Base-by-base conservation (phyloP, 2,329 filamentous ascomycete species). In the Fusarium oligoseptatum region DNA sequence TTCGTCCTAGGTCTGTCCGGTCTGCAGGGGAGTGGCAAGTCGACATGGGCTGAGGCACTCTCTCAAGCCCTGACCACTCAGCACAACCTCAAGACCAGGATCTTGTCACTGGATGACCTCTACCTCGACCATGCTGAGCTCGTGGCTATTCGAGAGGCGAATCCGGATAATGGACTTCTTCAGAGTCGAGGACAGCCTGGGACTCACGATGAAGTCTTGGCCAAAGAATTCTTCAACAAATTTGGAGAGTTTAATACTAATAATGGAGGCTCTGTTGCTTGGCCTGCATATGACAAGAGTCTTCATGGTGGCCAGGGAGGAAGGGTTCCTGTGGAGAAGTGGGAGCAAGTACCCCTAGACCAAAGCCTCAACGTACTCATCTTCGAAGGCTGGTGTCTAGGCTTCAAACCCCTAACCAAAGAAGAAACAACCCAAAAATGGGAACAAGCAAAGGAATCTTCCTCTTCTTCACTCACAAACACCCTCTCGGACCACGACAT, bases 311-410 rank as follows among this genome's bases (percentile, higher is more conserved):
- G 74, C 4, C 73, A 78, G 3, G 75, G 75, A 2, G 77, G 72
- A 2, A 73, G 77, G 4, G 64, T 77, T 1, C 71, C 76, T 0
- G 12, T 58, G 2, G 70, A 73, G 1, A 3, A 75, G 0, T 79
- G 73, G 77, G 74, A 74, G 11, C 24, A 74, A 22, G 70, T 79
- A 2, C 22, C 65, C 2, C 48, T 70, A 6, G 55, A 17, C 0
- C 8, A 70, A 27, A 55, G 62, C 9, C 66, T 79, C 0, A 73
- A 79, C 10, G 76, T 79, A 4, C 63, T 79, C 2, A 76, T 79
- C 1, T 79, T 79, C 6, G 77, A 79, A 34, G 76, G 77, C 14
- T 78, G 76, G 76, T 76, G 73, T 22, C 73, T 79, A 3, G 77
- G 75, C 1, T 78, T 77, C 36, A 67, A 73, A 11, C 71, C 72